Conservation (phyloP, 805 yeast species). For the Ogataea nonfermentans region DNA sequence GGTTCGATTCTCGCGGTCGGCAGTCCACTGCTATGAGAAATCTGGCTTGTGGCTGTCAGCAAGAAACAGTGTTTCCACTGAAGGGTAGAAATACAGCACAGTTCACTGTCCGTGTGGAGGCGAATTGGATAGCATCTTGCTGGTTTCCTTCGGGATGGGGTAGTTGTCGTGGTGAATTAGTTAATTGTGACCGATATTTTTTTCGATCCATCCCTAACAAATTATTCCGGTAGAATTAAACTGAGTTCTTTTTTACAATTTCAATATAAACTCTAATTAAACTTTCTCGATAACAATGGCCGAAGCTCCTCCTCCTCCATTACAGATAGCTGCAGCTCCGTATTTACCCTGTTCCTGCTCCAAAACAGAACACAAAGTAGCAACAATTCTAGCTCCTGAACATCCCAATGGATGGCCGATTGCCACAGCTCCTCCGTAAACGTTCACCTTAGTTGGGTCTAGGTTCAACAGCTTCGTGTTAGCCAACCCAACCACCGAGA, state of each 20-base stretch:
- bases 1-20: slow-evolving; percentile 43
- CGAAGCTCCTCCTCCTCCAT: slow-evolving; percentile 99
- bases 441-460: slow-evolving; percentile 69
- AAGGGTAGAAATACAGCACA: slow-evolving; percentile 47
- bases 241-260: no score
- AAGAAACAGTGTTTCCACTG: slow-evolving; percentile 37
- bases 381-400: slow-evolving; percentile 93
- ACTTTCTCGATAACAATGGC: slow-evolving; percentile 81
- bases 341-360: slow-evolving; percentile 80
- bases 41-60: slow-evolving; percentile 30
- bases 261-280: no score
- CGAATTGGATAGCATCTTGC: slow-evolving; percentile 39
- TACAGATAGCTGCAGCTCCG: slow-evolving; percentile 96
- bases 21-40: slow-evolving; percentile 31
- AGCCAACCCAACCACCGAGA: slow-evolving; percentile 94
- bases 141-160: slow-evolving; percentile 30
- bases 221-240: no score
- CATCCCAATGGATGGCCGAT: slow-evolving; percentile 94
- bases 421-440: slow-evolving; percentile 95
- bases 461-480: slow-evolving; percentile 69
- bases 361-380: slow-evolving; percentile 79
- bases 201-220: no score
- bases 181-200: slow-evolving; percentile 25
- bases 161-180: slow-evolving; percentile 19
- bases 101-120: slow-evolving; percentile 42